Evolutionary conservation across 1,284 basidiomycete genomes (phyloP), one percentile per base, ranked within the genome.

Genomic region (Ustilago hordei): DNA sequence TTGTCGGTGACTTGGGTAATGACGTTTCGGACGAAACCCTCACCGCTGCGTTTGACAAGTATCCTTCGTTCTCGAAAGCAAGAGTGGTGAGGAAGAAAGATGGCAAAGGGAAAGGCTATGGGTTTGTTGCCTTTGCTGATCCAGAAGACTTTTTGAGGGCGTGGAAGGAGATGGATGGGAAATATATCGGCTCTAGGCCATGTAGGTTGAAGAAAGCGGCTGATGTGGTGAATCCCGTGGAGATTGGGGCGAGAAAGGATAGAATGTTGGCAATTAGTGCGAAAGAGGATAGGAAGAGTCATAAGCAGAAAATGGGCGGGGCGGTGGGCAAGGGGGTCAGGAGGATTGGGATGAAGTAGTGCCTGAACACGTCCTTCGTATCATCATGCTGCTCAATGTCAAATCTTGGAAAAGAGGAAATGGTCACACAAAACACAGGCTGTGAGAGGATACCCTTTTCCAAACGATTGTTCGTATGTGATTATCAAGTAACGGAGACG

Each of bases 131-230:
- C 0, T 99, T 99, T 87, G 94, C 94, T 64, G 97, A 99, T 83
- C 97, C 97, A 0, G 96, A 99, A 87, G 97, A 99, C 86, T 99
- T 98, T 86, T 87, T 99, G 67, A 95, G 91, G 81, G 97, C 97
- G 8, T 99, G 97, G 97, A 99, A 99, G 86, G 95, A 99, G 87
- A 98, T 98, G 95, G 94, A 99, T 87, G 96, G 95, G 93, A 85
- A 85, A 55, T 85, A 86, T 55, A 83, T 86, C 36, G 85, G 85
- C 1, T 79, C 76, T 36, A 61, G 85, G 31, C 85, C 85, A 4
- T 81, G 82, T 58, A 68, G 81, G 31, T 64, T 86, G 53, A 86
- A 86, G 48, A 84, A 84, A 64, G 85, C 85, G 2, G 64, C 73
- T 3, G 84, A 85, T 31, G 68, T 71, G 8, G 80, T 84, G 8